These are phyloP conservation scores for Heimioporus sp. DNA, from an alignment of 768 basidiomycete species.

Conservation along the genomic window DNA sequence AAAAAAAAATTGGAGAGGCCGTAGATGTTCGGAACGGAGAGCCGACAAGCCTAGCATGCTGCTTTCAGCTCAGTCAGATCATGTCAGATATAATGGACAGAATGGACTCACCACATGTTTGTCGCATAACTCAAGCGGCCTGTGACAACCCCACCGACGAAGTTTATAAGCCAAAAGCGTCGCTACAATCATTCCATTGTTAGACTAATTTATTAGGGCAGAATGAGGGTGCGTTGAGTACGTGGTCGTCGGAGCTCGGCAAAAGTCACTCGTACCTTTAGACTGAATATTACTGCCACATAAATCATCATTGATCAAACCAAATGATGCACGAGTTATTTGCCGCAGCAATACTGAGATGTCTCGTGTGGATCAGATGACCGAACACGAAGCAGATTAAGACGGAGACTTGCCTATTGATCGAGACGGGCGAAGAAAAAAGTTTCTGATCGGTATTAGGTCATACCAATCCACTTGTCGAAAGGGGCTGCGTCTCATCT, in stretches of 20 bases:
- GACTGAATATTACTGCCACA: conserved; percentile 10
- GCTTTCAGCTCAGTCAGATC: neutral
- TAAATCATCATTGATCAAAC: conserved; percentile 17
- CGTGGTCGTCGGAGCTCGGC: conserved; percentile 16
- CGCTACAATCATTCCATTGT: conserved; percentile 11
- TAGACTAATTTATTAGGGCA: conserved; percentile 5
- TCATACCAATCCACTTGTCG: conserved; percentile 15
- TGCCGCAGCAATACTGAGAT: conserved; percentile 13
- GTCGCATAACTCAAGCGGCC: conserved; percentile 10
- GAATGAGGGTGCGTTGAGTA: conserved; percentile 16
- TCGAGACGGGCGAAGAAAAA: conserved; percentile 12
- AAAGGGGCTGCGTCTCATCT: conserved; percentile 15
- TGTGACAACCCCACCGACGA: conserved; percentile 2
- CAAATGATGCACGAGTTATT: conserved; percentile 25
- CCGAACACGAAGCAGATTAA: conserved; percentile 9
- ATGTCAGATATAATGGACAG: conserved; percentile 14
- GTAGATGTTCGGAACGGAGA: neutral
- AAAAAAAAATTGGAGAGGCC: neutral
- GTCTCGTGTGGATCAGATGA: conserved; percentile 13
- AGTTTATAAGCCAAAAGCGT: neutral
- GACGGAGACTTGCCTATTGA: conserved; percentile 17
- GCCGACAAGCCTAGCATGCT: neutral
- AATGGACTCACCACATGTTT: conserved; percentile 16
- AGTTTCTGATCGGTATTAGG: conserved; percentile 13
- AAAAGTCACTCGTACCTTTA: conserved; percentile 13